Conservation (phyloP, 495 filamentous ascomycete genomes). For the Aspergillus funiculosus region DNA sequence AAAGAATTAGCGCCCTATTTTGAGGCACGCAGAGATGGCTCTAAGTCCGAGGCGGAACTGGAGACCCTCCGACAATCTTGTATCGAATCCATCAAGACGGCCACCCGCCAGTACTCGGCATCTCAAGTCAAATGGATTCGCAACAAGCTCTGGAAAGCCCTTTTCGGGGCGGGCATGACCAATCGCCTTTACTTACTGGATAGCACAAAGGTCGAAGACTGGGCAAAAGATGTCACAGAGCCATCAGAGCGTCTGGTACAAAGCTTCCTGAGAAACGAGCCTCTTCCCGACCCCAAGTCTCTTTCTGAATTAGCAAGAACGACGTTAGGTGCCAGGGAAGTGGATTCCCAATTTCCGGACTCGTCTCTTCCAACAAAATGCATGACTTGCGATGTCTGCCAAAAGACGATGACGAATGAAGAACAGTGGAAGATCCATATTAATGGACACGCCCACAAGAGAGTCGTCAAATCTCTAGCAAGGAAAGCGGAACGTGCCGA, state of each 20-base stretch:
- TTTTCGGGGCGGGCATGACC: slow-evolving; percentile 47
- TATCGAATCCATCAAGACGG: slow-evolving; percentile 60
- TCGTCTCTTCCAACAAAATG: slow-evolving; percentile 31
- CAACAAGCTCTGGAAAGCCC: slow-evolving; percentile 64
- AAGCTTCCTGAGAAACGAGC: slow-evolving; percentile 50
- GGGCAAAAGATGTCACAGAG: slow-evolving; percentile 52
- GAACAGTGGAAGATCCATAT: slow-evolving; percentile 73
- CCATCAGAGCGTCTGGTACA: slow-evolving; percentile 58
- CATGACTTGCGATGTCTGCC: slow-evolving; percentile 64
- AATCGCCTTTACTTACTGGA: slow-evolving; percentile 68
- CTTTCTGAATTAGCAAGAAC: slow-evolving; percentile 55
- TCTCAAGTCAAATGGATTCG: slow-evolving; percentile 82
- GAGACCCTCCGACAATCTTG: slow-evolving; percentile 37
- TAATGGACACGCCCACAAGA: slow-evolving; percentile 57
- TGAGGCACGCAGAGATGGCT: slow-evolving; percentile 38
- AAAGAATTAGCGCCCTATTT: slow-evolving; percentile 79
- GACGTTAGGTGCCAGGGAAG: slow-evolving; percentile 50
- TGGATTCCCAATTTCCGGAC: slow-evolving; percentile 36
- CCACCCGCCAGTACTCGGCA: slow-evolving; percentile 81
- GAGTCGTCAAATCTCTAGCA: slow-evolving; percentile 31
- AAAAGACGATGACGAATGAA: slow-evolving; percentile 60
- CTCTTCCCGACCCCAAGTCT: slow-evolving; percentile 54
- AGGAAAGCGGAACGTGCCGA: slow-evolving; percentile 30
- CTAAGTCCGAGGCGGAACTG: slow-evolving; percentile 34
- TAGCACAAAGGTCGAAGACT: slow-evolving; percentile 55